phyloP scores from a whole-genome alignment of 768 basidiomycete species.

The Russula foetens region DNA sequence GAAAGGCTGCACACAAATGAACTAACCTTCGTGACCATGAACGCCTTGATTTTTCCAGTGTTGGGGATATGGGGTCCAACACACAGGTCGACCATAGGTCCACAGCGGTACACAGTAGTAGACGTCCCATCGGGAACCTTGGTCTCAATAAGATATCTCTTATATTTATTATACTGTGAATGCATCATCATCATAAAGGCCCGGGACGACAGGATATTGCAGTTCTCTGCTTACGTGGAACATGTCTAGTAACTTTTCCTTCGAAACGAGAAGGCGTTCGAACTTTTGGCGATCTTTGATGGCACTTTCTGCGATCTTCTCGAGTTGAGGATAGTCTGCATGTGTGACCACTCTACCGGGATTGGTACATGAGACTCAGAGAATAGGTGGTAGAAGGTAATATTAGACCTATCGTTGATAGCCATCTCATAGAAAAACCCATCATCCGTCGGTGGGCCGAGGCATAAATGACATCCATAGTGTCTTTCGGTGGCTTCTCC shows the following conservation, averaged over 20 bases:
- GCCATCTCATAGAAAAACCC: conserved; percentile 99
- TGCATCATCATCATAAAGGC: background rate
- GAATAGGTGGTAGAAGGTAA: background rate
- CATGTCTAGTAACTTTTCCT: conserved; percentile 95
- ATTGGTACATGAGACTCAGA: background rate
- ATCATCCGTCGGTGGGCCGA: conserved; percentile 94
- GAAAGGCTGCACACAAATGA: background rate
- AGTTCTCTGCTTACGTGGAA: conserved; percentile 53
- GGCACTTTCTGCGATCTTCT: conserved; percentile 79
- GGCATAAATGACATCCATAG: conserved; percentile 94
- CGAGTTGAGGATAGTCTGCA: conserved; percentile 80
- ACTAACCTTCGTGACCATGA: conserved; percentile 88
- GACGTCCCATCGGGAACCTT: conserved; percentile 95
- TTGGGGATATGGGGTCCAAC: conserved; percentile 97
- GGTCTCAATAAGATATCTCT: conserved; percentile 88
- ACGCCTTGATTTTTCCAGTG: conserved; percentile 94
- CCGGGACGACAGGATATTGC: background rate
- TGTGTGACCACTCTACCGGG: conserved; percentile 58
- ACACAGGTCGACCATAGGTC: conserved; percentile 97
- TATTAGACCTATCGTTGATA: conserved; percentile 65
- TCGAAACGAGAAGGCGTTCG: conserved; percentile 86
- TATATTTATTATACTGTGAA: conserved; percentile 94
- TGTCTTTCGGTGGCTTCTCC: conserved; percentile 95
- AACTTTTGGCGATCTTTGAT: conserved; percentile 98
- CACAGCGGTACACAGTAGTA: conserved; percentile 97